Conservation (phyloP, 2,329 filamentous ascomycete species). For the Periglandula ipomoeae region DNA sequence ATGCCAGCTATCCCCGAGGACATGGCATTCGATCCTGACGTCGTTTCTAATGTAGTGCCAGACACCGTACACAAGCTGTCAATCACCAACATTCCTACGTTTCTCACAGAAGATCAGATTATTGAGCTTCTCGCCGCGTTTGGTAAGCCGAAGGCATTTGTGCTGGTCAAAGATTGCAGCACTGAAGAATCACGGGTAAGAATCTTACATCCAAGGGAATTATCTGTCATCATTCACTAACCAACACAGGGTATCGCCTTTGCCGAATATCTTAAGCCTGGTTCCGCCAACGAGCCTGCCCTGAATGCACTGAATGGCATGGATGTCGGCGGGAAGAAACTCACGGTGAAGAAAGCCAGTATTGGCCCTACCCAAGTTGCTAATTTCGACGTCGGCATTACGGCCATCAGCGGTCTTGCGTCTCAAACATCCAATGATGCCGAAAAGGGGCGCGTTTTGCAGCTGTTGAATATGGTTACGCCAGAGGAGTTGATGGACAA, state of each 20-base stretch:
- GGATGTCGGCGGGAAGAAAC: conserved; percentile 77
- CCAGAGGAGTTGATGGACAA: conserved; percentile 87
- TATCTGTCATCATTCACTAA: conserved; percentile 19
- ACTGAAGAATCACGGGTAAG: conserved; percentile 79
- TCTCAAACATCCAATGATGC: conserved; percentile 73
- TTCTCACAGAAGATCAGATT: conserved; percentile 85
- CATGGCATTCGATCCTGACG: conserved; percentile 62
- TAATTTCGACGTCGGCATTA: conserved; percentile 89
- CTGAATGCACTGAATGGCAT: conserved; percentile 89
- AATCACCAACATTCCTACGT: conserved; percentile 79
- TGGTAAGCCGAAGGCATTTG: conserved; percentile 85
- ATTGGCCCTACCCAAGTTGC: conserved; percentile 89
- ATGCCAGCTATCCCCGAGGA: conserved; percentile 73
- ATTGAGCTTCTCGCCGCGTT: conserved; percentile 84
- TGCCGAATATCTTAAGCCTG: conserved; percentile 80
- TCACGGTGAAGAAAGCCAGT: conserved; percentile 83
- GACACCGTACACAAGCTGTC: conserved; percentile 95
- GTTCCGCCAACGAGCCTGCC: conserved; percentile 65
- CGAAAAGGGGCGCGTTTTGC: conserved; percentile 75
- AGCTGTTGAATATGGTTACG: conserved; percentile 97
- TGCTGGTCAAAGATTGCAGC: conserved; percentile 76
- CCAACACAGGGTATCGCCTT: conserved; percentile 75
- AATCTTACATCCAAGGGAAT: neutral
- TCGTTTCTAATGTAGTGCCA: conserved; percentile 70
- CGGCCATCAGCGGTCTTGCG: conserved; percentile 95